Evolutionary conservation across 139 green algal genomes (phyloP).

Genomic region (Chlamydomonas sphaeroides): DNA sequence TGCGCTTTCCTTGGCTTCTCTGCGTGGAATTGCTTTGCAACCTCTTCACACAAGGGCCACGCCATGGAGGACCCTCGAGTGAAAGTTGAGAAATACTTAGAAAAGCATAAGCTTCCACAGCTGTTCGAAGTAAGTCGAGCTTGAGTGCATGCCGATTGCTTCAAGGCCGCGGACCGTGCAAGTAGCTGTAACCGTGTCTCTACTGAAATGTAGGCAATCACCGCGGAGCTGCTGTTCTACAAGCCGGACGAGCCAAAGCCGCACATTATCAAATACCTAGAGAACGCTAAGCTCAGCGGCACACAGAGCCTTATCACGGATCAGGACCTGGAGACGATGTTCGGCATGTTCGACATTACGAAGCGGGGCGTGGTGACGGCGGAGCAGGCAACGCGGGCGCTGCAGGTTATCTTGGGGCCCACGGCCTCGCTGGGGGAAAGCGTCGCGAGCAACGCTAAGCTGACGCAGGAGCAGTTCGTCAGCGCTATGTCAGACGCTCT

Average conservation of each 20-base stretch:
- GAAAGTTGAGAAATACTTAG: slow-evolving; percentile 35
- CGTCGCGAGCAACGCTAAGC: not conserved
- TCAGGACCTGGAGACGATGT: slow-evolving; percentile 47
- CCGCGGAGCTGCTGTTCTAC: slow-evolving; percentile 40
- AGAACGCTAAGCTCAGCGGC: slow-evolving; percentile 12
- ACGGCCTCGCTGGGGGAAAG: slow-evolving; percentile 10
- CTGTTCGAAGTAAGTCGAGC: slow-evolving; percentile 24
- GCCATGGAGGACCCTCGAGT: slow-evolving; percentile 13
- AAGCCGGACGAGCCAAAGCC: slow-evolving; percentile 34
- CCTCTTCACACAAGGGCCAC: not conserved
- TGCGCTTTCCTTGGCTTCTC: too few relatives aligned
- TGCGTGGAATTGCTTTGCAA: too few relatives aligned
- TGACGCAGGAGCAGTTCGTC: slow-evolving; percentile 31
- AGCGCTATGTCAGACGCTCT: slow-evolving; percentile 18
- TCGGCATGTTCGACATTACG: slow-evolving; percentile 54
- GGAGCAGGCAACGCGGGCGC: slow-evolving; percentile 32
- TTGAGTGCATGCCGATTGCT: not conserved
- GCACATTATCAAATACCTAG: slow-evolving; percentile 39
- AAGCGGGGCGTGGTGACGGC: slow-evolving; percentile 28
- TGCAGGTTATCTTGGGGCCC: slow-evolving; percentile 37
- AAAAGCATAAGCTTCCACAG: slow-evolving; percentile 43
- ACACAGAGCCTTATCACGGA: slow-evolving; percentile 27
- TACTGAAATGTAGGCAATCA: slow-evolving; percentile 21
- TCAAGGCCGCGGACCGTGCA: not conserved
- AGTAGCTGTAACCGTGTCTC: not conserved